Base-by-base conservation (phyloP, 2,329 filamentous ascomycete species). In the Pseudogymnoascus sp. region DNA sequence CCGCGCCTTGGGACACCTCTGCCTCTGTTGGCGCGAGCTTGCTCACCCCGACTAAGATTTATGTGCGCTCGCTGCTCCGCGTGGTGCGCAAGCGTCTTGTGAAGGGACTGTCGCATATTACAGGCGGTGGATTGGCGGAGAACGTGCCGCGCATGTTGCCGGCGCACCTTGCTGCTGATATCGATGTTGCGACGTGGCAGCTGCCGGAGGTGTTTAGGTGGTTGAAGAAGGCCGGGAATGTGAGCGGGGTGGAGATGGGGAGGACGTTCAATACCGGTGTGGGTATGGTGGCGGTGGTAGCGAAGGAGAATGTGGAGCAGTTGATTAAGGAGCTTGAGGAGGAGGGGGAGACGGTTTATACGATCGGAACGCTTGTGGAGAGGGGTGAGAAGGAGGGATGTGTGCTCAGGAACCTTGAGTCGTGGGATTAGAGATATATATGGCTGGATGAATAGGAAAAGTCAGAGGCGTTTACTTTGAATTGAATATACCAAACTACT, bases 101-200 rank as follows among this genome's bases (percentile, higher is more conserved):
- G 75, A 96, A 96, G 79, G 95, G 95, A 61, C 89, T 97, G 75
- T 90, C 95, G 9, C 95, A 99, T 77, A 97, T 99, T 78, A 99
- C 95, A 0, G 95, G 95, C 60, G 95, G 95, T 65, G 95, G 95
- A 9, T 83, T 99, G 18, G 81, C 88, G 16, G 95, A 99, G 77
- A 99, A 99, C 75, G 88, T 99, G 25, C 95, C 95, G 31, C 88
- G 95, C 67, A 96, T 96, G 89, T 82, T 99, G 16, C 95, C 95
- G 1, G 75, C 82, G 35, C 80, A 87, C 52, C 84, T 99, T 5
- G 84, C 89, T 1, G 93, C 92, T 1, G 85, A 91, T 72, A 86
- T 99, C 62, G 89, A 96, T 70, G 89, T 89, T 55, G 78, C 80
- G 43, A 77, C 83, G 1, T 99, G 93, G 91, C 75, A 85, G 25